phyloP scores from a whole-genome alignment of 208 protist species.

The Cochliopodium minus region DNA sequence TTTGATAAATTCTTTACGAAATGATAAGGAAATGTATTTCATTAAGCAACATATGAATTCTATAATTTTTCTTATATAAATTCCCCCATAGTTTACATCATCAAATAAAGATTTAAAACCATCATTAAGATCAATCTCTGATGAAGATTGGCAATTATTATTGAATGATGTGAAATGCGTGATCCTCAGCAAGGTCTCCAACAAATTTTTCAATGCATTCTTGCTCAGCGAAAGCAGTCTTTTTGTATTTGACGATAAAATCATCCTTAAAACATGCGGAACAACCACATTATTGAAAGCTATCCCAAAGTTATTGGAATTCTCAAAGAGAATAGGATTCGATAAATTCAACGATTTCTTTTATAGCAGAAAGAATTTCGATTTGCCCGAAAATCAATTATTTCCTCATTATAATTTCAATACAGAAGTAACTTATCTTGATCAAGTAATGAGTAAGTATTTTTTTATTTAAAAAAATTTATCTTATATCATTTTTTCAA shows the following conservation, averaged over 20 bases:
- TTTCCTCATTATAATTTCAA: constrained; percentile 52
- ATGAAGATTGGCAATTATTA: constrained; percentile 37
- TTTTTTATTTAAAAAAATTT: no score
- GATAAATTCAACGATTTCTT: neutral
- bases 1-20: no score
- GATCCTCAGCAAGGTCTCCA: constrained; percentile 53
- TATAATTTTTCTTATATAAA: no score
- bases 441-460: no score
- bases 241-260: constrained; percentile 66
- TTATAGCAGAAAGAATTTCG: constrained; percentile 76
- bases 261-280: constrained; percentile 76
- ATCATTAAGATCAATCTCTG: no score
- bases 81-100: no score
- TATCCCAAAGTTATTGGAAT: constrained; percentile 50
- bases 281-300: constrained; percentile 69
- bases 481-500: no score
- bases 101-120: no score
- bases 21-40: no score
- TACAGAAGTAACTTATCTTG: constrained; percentile 32
- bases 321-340: constrained; percentile 19
- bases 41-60: no score
- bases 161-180: constrained; percentile 53
- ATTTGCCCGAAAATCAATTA: constrained; percentile 64
- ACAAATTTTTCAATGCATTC: constrained; percentile 63
- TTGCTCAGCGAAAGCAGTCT: constrained; percentile 70